These are phyloP conservation scores for Mycena rebaudengoi DNA, from an alignment of 768 basidiomycete species.

Conservation along the genomic window DNA sequence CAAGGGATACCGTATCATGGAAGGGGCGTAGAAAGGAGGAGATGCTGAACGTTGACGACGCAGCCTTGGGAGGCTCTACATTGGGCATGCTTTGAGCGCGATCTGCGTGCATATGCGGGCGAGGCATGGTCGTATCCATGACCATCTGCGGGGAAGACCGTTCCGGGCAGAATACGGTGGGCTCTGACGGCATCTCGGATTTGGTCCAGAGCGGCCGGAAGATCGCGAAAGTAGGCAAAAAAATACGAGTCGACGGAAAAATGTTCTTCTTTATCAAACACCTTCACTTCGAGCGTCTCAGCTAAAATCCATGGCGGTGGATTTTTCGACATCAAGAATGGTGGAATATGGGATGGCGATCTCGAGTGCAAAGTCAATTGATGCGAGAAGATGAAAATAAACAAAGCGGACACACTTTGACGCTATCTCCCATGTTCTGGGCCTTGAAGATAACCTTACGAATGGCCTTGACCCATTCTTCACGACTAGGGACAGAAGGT, in stretches of 20 bases:
- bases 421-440: constrained; percentile 95
- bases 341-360: constrained; percentile 95
- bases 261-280: constrained; percentile 82
- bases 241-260: constrained; percentile 89
- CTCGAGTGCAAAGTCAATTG: no score
- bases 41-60: constrained; percentile 68
- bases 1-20: constrained; percentile 55
- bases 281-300: constrained; percentile 96
- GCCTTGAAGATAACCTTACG: constrained; percentile 94
- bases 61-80: constrained; percentile 41
- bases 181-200: constrained; percentile 81
- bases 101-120: constrained; percentile 45
- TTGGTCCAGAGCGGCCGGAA: constrained; percentile 77
- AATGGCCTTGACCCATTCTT: constrained; percentile 97
- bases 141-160: constrained; percentile 46
- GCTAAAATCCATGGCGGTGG: constrained; percentile 92
- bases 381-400: no score
- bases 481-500: constrained; percentile 83
- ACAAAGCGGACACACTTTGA: no score
- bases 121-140: constrained; percentile 67
- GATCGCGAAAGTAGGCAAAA: constrained; percentile 93
- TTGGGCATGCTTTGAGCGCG: constrained; percentile 49
- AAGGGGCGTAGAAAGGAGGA: constrained; percentile 74
- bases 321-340: constrained; percentile 88
- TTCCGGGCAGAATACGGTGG: constrained; percentile 52